Percentiles rank a stretch among this genome's conserved stretches.
Evolutionary conservation across 1,284 basidiomycete genomes (phyloP).

Genomic region (Inonotus hispidus): DNA sequence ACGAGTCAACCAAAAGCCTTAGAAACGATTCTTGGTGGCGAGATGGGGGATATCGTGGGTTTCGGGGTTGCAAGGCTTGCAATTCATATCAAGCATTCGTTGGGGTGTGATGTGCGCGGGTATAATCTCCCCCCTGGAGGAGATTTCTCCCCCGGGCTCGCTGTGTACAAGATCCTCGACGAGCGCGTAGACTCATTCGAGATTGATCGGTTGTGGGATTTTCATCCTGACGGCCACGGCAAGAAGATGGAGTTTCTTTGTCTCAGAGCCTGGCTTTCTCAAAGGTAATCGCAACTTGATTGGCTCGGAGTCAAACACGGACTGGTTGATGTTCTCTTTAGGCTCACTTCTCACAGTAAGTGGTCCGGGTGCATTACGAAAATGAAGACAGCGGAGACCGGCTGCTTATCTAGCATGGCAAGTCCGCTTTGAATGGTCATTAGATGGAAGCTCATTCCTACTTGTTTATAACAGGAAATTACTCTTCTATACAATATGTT

Average conservation of each 20-base stretch:
- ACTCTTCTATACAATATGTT: constrained; percentile 19
- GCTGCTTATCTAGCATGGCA: background rate
- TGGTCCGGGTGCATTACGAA: background rate
- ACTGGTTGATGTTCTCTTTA: background rate
- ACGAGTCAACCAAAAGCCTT: background rate
- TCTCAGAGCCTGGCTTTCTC: constrained; percentile 35
- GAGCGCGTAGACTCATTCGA: constrained; percentile 18
- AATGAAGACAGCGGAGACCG: background rate
- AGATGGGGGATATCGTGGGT: constrained; percentile 24
- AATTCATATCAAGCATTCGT: constrained; percentile 25
- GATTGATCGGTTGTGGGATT: constrained; percentile 29
- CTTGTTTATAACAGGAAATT: background rate
- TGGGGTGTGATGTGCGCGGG: constrained; percentile 25
- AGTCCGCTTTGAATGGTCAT: background rate
- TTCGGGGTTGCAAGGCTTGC: constrained; percentile 30
- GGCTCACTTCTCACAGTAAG: background rate
- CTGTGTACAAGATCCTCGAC: constrained; percentile 22
- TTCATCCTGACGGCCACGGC: constrained; percentile 9
- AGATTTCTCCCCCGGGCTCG: constrained; percentile 24
- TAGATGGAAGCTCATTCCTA: background rate
- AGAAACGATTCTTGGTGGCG: background rate
- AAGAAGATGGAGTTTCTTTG: constrained; percentile 23
- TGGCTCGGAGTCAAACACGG: background rate
- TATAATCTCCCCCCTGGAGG: constrained; percentile 29
- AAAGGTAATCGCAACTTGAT: constrained; percentile 24